Base-by-base conservation (phyloP, 345 rosid species). In the Cardamine chenopodiifolia region DNA sequence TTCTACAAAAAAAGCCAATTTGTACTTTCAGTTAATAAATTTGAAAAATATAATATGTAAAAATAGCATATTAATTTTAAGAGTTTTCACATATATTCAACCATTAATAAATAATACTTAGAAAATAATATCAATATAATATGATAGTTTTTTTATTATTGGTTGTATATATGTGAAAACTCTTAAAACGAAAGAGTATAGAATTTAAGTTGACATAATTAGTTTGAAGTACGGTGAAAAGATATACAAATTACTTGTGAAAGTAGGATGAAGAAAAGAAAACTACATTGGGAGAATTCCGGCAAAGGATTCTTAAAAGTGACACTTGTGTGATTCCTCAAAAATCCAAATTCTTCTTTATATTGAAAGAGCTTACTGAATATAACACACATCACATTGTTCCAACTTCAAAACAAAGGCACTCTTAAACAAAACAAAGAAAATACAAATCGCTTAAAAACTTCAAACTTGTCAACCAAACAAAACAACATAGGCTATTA, bases 371-470 rank as follows among this genome's bases (percentile, higher is more conserved):
- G 15, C 42, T 66, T 66, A 57, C 66, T 35, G 25, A 66, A 49
- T 49, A 68, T n/a, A 52, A 52, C 57, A 64, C 47, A 77, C 55
- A 71, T 48, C 55, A 55, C 72, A 65, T 55, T 69, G 73, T 53
- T 29, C 44, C 42, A 76, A 18, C 37, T 34, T 14, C 10, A 32
- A 55, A 76, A 45, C 13, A 19, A 48, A 76, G 20, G 9, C 63
- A 69, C 53, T 45, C 75, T 70, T 54, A 69, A 60, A 61, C 32
- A 59, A 62, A 32, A 58, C 74, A 67, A 39, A 70, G 8, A 62
- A 50, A 32, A 34, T 10, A 65, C 68, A 65, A 45, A 65, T 29
- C 28, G 58, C 25, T 29, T 45, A 5, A 2, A 47, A 65, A 45
- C 59, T 59, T 63, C 28, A 60, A 70, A 61, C 68, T 19, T 64